These are phyloP conservation scores for Eucalyptus urophylla DNA, from an alignment of 345 rosid species.

Conservation along the genomic window DNA sequence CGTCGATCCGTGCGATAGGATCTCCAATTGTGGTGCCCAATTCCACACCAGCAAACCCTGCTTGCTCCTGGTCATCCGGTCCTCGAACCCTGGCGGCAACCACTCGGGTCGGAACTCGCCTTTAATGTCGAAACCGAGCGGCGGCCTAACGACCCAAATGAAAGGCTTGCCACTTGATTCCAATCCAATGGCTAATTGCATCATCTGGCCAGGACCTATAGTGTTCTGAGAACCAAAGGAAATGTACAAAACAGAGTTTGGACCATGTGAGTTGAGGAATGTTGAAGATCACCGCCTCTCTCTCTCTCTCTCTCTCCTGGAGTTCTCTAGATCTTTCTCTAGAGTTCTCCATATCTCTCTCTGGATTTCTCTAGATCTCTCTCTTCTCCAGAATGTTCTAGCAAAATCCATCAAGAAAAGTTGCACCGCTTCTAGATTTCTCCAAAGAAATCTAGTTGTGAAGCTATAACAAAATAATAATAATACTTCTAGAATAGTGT, in stretches of 20 bases:
- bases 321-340: no score
- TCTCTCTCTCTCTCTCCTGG: no score
- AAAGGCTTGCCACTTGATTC: constrained; percentile 22
- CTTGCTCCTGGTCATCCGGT: neutral
- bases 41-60: constrained; percentile 21
- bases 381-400: no score
- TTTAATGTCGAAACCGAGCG: constrained; percentile 17
- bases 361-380: no score
- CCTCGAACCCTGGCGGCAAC: constrained; percentile 33
- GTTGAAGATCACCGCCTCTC: no score
- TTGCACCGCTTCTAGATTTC: no score
- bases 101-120: constrained; percentile 23
- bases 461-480: no score
- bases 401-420: no score
- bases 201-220: constrained; percentile 23
- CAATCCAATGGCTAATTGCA: constrained; percentile 26
- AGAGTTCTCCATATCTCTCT: no score
- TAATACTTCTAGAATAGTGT: no score
- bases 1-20: constrained; percentile 21
- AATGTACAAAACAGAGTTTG: constrained; percentile 25
- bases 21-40: constrained; percentile 48
- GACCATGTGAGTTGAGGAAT: constrained; percentile 10
- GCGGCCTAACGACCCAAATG: constrained; percentile 23
- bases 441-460: no score
- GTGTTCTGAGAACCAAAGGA: constrained; percentile 51